Evolutionary conservation across 2,329 filamentous ascomycete genomes (phyloP).

Genomic region (Arthrobotrys entomopaga): DNA sequence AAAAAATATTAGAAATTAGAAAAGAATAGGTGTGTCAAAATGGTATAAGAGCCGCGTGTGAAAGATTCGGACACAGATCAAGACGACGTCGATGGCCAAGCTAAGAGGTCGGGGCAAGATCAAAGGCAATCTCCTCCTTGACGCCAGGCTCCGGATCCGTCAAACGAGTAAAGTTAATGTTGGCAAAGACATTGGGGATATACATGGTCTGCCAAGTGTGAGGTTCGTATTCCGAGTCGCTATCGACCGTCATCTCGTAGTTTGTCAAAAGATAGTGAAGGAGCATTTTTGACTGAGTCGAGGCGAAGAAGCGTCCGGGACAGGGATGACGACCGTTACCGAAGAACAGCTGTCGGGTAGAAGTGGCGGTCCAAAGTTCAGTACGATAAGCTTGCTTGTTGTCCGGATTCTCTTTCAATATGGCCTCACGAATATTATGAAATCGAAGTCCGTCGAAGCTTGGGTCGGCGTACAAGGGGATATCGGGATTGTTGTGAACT

Average conservation of each 20-base stretch:
- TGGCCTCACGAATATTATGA: conserved; percentile 42
- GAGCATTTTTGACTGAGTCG: conserved; percentile 46
- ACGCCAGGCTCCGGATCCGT: conserved; percentile 47
- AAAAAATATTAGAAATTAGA: not conserved
- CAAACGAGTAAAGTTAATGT: conserved; percentile 42
- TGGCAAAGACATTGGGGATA: conserved; percentile 42
- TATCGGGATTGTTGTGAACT: conserved; percentile 45
- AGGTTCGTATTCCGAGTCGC: conserved; percentile 29
- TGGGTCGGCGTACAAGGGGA: conserved; percentile 30
- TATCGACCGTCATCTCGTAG: conserved; percentile 39
- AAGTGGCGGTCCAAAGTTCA: conserved; percentile 52
- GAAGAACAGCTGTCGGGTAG: conserved; percentile 49
- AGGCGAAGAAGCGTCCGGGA: conserved; percentile 54
- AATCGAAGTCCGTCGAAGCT: conserved; percentile 49
- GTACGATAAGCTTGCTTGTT: conserved; percentile 31
- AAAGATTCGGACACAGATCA: not conserved
- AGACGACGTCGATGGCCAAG: not conserved
- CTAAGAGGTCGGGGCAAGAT: conserved; percentile 21
- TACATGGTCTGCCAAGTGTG: conserved; percentile 52
- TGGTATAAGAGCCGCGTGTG: not conserved
- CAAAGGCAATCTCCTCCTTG: conserved; percentile 46
- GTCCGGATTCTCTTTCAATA: conserved; percentile 31
- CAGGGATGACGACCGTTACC: conserved; percentile 51
- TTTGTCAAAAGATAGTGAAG: conserved; percentile 49
- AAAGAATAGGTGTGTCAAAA: not conserved